Evolutionary conservation across 441 rosid species (phyloP).

Genomic region (Cnidoscolus chayamansa): DNA sequence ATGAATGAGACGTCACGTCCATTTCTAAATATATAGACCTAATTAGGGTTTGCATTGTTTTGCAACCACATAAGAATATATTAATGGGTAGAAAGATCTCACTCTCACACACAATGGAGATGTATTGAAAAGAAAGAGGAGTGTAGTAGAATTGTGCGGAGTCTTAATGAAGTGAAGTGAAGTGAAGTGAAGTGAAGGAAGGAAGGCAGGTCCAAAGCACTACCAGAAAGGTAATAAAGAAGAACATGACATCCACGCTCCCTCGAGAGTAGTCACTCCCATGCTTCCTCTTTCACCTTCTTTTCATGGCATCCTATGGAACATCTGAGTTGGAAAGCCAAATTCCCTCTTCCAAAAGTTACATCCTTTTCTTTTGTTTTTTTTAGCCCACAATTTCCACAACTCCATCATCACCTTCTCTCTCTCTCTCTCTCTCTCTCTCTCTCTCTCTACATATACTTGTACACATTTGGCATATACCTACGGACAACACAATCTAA

Average conservation of each 20-base stretch:
- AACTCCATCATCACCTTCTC: not conserved
- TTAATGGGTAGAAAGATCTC: no score
- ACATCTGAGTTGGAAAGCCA: constrained; percentile 48
- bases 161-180: constrained; percentile 23
- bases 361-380: not conserved
- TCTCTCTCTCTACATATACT: not conserved
- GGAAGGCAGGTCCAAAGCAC: constrained; percentile 37
- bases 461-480: not conserved
- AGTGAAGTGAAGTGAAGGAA: constrained; percentile 24
- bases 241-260: constrained; percentile 43
- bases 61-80: no score
- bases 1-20: no score
- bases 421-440: no score
- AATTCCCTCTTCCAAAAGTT: constrained; percentile 13
- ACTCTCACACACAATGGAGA: no score
- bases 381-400: not conserved
- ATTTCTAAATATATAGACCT: no score
- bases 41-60: no score
- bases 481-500: not conserved
- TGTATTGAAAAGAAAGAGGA: no score
- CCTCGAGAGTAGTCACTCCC: constrained; percentile 44
- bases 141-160: no score
- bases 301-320: constrained; percentile 52
- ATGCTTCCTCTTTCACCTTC: constrained; percentile 31
- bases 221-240: constrained; percentile 34